Base-by-base conservation (phyloP, 768 basidiomycete species). In the Tulasnella calospora region DNA sequence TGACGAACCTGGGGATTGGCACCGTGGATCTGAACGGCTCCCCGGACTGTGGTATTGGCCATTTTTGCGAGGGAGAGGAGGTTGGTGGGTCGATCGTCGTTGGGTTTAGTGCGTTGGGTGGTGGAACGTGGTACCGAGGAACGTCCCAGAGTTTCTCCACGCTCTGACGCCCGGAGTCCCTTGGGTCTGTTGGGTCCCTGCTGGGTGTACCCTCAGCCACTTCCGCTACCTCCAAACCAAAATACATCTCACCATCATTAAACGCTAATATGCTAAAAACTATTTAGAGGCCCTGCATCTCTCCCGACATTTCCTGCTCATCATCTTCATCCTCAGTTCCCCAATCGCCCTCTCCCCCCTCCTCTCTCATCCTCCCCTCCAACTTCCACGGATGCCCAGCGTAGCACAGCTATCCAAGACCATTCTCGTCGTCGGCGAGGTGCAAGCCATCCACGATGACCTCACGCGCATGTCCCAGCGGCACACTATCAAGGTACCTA, bases 31-130 rank as follows among this genome's bases (percentile, higher is more conserved):
- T 94, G 90, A 67, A 87, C 86, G 30, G 96, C 95, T 35, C 95
- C 95, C 74, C 88, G 87, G 79, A 95, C 87, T n/a, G 96, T 96
- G 40, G 94, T 95, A 84, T 96, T 97, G 67, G 95, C 94, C 95
- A 98, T 97, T n/a, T 38, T 51, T 38, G 41, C 51, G 71, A 72
- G 30, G 44, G 44, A 23, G 71, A 41, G 27, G 40, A 1, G 36
- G 71, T 72, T 3, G 71, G 71, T 67, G 61, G 51, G 61, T 46
- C 71, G 71, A 72, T 72, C 71, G 71, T 40, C 36, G 38, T 72
- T 72, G 36, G 71, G 71, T 72, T 40, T 40, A 72, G 36, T 72
- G n/a, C 21, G 71, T 71, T 40, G 71, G 44, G 17, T 72, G 71
- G 71, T 72, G 19, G 12, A 46, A 40, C 71, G 38, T 46, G 71